These are phyloP conservation scores for Hura crepitans DNA, from an alignment of 441 rosid species.

Conservation along the genomic window DNA sequence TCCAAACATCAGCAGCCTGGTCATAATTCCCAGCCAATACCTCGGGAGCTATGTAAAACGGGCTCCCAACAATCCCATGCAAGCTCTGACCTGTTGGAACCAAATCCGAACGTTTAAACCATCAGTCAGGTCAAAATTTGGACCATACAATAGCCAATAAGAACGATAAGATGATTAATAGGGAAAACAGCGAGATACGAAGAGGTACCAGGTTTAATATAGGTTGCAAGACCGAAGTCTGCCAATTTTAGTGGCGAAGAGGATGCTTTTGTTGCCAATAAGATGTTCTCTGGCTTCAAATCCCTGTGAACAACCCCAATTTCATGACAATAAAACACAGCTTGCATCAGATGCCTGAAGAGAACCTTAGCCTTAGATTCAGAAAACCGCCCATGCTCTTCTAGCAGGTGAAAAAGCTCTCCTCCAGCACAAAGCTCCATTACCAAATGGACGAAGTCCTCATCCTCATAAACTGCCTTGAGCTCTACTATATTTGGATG, in stretches of 20 bases:
- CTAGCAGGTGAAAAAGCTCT: constrained; percentile 56
- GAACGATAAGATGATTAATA: neutral
- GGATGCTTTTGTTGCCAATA: constrained; percentile 51
- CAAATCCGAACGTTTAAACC: constrained; percentile 18
- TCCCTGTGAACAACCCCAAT: constrained; percentile 63
- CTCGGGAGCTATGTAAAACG: constrained; percentile 72
- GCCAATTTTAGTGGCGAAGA: constrained; percentile 62
- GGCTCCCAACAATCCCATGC: constrained; percentile 66
- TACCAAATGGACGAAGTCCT: constrained; percentile 53
- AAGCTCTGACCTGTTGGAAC: constrained; percentile 46
- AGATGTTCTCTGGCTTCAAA: constrained; percentile 69
- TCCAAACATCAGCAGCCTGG: constrained; percentile 71
- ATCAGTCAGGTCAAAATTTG: constrained; percentile 6
- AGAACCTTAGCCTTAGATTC: constrained; percentile 55
- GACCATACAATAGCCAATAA: neutral
- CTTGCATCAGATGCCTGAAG: constrained; percentile 60
- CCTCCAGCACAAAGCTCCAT: constrained; percentile 85
- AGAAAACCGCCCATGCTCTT: constrained; percentile 51
- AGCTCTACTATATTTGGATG: constrained; percentile 65
- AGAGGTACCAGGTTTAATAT: constrained; percentile 47
- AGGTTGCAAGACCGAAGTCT: constrained; percentile 71
- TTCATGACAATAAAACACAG: constrained; percentile 58
- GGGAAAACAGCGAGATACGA: constrained; percentile 6
- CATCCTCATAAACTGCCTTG: constrained; percentile 70
- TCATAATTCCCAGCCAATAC: constrained; percentile 59